Conservation (phyloP, 441 rosid species). For the Euphorbia schlechtendalii region DNA sequence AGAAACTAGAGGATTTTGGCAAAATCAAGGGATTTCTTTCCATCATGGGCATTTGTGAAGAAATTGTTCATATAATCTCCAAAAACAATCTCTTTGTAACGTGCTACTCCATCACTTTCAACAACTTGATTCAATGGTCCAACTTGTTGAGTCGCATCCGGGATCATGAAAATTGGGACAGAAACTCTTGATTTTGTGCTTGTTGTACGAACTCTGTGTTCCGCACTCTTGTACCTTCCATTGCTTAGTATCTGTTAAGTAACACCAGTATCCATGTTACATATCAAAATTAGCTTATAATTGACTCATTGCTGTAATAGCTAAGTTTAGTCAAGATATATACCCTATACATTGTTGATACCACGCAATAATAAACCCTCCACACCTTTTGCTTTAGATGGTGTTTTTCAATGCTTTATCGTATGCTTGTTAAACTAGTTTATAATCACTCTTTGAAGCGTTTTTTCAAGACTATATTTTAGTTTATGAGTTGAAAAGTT, state of each 20-base stretch:
- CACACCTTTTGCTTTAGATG: no score
- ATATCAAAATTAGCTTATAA: no score
- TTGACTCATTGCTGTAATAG: no score
- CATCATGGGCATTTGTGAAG: slow-evolving; percentile 44
- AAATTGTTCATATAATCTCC: slow-evolving; percentile 49
- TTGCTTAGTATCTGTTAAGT: slow-evolving; percentile 44
- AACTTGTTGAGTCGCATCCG: slow-evolving; percentile 34
- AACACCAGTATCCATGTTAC: not conserved
- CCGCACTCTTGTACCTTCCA: slow-evolving; percentile 57
- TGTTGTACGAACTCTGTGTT: slow-evolving; percentile 53
- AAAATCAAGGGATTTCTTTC: slow-evolving; percentile 54
- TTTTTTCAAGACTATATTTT: no score
- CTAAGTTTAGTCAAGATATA: no score
- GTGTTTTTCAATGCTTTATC: no score
- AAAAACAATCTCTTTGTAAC: slow-evolving; percentile 37
- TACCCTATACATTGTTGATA: no score
- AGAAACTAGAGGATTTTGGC: slow-evolving; percentile 19
- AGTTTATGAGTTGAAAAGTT: no score
- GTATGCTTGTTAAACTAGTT: no score
- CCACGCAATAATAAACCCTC: no score
- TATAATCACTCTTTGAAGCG: no score
- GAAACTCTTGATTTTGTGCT: slow-evolving; percentile 48
- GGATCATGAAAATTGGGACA: slow-evolving; percentile 48
- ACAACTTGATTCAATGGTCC: slow-evolving; percentile 39
- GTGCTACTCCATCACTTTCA: slow-evolving; percentile 43